A percentile compares a stretch with the other conserved stretches of the same genome.
phyloP scores from a whole-genome alignment of 2,329 filamentous ascomycete species.

The Penicillium sp. region DNA sequence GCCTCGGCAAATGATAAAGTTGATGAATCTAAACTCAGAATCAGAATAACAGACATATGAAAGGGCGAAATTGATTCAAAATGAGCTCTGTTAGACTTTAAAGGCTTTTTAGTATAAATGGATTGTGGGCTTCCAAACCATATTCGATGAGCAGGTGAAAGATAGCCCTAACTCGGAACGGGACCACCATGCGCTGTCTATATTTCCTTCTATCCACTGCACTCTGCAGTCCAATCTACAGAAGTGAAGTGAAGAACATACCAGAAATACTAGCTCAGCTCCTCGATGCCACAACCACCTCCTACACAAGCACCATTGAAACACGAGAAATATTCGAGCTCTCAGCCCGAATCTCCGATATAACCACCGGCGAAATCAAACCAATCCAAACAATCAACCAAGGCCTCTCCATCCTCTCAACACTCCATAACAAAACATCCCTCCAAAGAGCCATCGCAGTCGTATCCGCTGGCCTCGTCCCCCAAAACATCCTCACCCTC shows the following conservation, averaged over 20 bases:
- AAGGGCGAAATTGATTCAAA: no score
- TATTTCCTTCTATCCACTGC: neutral
- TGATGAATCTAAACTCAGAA: neutral
- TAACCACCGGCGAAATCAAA: neutral
- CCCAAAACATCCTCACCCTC: neutral
- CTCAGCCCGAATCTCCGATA: neutral
- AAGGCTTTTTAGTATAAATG: no score
- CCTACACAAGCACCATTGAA: neutral
- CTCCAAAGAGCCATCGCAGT: neutral
- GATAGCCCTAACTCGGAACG: neutral
- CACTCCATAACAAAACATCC: neutral
- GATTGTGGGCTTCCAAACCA: no score
- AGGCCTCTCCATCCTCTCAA: neutral
- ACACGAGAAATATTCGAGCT: neutral
- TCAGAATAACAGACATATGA: neutral
- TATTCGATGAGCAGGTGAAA: no score
- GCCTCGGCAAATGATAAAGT: no score
- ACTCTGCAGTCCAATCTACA: neutral
- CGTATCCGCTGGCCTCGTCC: conserved; percentile 1
- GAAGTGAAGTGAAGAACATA: neutral
- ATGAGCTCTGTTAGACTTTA: no score
- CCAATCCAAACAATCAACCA: neutral
- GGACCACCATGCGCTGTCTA: neutral
- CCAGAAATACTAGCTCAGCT: neutral
- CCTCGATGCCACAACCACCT: neutral